These are phyloP conservation scores for Thalassiosira mediterranea DNA, from an alignment of 352 stramenopile species.

Conservation along the genomic window DNA sequence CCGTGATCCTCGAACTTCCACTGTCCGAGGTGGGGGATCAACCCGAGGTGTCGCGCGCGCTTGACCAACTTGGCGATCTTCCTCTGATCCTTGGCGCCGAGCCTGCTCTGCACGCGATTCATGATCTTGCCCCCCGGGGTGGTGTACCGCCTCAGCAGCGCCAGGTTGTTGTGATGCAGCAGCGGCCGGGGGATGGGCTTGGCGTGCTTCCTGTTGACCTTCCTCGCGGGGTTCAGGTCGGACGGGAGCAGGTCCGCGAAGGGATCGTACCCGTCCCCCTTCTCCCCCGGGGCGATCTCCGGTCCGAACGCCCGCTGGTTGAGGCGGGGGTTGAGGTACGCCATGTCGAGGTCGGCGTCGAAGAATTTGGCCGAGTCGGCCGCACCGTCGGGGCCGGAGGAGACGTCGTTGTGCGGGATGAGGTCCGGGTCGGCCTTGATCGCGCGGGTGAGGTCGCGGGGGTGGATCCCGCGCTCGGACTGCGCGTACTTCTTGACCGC, in stretches of 20 bases:
- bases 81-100: slow-evolving; percentile 80
- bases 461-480: slow-evolving; percentile 53
- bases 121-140: slow-evolving; percentile 79
- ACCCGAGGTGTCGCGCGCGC: slow-evolving; percentile 66
- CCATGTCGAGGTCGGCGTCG: slow-evolving; percentile 34
- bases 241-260: slow-evolving; percentile 70
- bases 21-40: slow-evolving; percentile 76
- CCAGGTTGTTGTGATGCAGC: slow-evolving; percentile 81
- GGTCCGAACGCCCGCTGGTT: slow-evolving; percentile 31
- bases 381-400: slow-evolving; percentile 21
- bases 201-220: slow-evolving; percentile 71
- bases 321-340: slow-evolving; percentile 26
- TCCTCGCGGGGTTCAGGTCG: slow-evolving; percentile 66
- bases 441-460: slow-evolving; percentile 29
- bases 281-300: slow-evolving; percentile 32
- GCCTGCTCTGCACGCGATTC: slow-evolving; percentile 66
- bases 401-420: slow-evolving; percentile 54
- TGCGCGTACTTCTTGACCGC: slow-evolving; percentile 60
- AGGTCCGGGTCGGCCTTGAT: slow-evolving; percentile 54
- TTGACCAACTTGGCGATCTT: slow-evolving; percentile 81
- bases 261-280: slow-evolving; percentile 62
- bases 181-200: slow-evolving; percentile 62
- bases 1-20: slow-evolving; percentile 77
- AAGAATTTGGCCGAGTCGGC: slow-evolving; percentile 9
- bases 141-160: slow-evolving; percentile 71